These are phyloP conservation scores for Nepenthes mirabilis DNA, from an alignment of 148 eudicot genomes.

Conservation along the genomic window DNA sequence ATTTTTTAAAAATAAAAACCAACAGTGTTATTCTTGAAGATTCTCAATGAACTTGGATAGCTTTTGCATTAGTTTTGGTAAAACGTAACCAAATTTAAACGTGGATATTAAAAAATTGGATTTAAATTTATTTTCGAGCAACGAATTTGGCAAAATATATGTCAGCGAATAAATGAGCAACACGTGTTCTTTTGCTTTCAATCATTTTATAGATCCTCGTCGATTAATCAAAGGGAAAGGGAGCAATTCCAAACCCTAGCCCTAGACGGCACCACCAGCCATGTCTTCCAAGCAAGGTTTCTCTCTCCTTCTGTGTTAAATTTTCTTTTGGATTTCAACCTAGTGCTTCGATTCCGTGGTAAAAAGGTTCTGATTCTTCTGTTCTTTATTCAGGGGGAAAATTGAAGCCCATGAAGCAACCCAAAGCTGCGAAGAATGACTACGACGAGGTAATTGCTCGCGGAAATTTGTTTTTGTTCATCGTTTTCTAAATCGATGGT, in stretches of 20 bases:
- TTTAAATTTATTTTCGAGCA: no score
- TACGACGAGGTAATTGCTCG: background rate
- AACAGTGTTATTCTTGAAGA: no score
- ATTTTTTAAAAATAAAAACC: no score
- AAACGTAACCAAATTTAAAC: no score
- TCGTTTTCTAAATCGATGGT: background rate
- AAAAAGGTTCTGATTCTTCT: background rate
- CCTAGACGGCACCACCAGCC: background rate
- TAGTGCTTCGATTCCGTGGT: background rate
- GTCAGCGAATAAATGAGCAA: no score
- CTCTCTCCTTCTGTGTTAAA: background rate
- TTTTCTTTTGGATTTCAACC: background rate
- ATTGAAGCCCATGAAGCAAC: slow-evolving; percentile 1
- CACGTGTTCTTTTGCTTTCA: no score
- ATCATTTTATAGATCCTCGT: no score
- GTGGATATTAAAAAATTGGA: no score
- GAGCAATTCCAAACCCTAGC: background rate
- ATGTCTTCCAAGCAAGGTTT: slow-evolving; percentile 1
- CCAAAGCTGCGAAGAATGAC: background rate
- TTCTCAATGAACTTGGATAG: no score
- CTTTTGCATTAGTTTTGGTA: no score
- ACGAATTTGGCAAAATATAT: no score
- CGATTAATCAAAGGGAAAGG: no score
- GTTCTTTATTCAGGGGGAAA: background rate
- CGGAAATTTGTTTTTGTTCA: background rate